A percentile compares a stretch with the other conserved stretches of the same genome.
Evolutionary conservation across 306 rosid genomes (phyloP).

Genomic region (Cucurbita ficifolia): DNA sequence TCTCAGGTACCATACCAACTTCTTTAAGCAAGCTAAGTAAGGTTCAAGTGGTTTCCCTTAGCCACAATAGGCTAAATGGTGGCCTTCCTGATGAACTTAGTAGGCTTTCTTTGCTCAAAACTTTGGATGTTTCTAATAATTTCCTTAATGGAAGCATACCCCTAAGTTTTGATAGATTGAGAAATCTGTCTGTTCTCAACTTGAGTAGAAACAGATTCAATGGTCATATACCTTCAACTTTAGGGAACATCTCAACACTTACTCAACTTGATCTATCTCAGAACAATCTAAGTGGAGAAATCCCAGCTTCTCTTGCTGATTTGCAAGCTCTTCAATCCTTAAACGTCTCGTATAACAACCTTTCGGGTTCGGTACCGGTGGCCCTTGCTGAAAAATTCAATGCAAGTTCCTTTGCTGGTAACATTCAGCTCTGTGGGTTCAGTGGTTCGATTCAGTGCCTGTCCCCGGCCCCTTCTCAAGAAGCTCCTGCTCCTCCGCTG

Average conservation of each 20-base stretch:
- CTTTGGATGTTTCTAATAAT: conserved; percentile 40
- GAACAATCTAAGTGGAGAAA: conserved; percentile 56
- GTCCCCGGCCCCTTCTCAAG: conserved; percentile 37
- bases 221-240: conserved; percentile 44
- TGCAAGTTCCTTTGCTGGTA: conserved; percentile 61
- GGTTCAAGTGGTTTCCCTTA: conserved; percentile 34
- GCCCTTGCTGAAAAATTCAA: conserved; percentile 42
- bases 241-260: conserved; percentile 51
- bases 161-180: conserved; percentile 28
- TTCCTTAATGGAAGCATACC: conserved; percentile 46
- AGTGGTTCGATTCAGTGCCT: conserved; percentile 45
- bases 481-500: conserved; percentile 19
- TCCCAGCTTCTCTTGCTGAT: conserved; percentile 40
- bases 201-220: conserved; percentile 38
- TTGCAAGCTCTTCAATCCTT: conserved; percentile 32
- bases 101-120: conserved; percentile 33
- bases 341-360: conserved; percentile 65
- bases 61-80: conserved; percentile 34
- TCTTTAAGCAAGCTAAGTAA: conserved; percentile 34
- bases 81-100: conserved; percentile 40
- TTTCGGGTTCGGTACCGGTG: conserved; percentile 66
- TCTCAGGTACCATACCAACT: conserved; percentile 44
- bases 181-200: conserved; percentile 43
- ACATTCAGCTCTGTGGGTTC: conserved; percentile 62
- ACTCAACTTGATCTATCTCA: conserved; percentile 54